phyloP scores from a whole-genome alignment of 2,329 filamentous ascomycete species.

The Colletotrichum sp. region DNA sequence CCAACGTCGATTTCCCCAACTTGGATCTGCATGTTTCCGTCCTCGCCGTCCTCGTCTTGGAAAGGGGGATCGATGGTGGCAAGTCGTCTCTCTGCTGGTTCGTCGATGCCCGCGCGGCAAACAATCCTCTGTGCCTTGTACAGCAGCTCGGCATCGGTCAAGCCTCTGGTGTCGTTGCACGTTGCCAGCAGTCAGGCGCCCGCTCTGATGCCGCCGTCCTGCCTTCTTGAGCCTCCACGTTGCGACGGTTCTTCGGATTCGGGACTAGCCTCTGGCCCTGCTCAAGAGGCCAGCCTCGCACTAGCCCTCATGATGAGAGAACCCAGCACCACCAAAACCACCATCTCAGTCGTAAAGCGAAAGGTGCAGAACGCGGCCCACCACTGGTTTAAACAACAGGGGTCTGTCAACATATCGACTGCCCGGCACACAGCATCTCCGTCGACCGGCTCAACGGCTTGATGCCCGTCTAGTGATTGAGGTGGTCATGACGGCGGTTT shows the following conservation, averaged over 20 bases:
- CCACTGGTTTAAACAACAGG: not conserved
- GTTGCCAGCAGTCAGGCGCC: not conserved
- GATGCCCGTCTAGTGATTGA: not conserved
- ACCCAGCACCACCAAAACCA: not conserved
- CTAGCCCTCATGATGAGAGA: not conserved
- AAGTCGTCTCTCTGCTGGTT: not conserved
- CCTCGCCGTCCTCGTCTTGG: not conserved
- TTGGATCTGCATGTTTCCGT: constrained; percentile 6
- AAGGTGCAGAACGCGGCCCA: not conserved
- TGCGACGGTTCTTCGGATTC: not conserved
- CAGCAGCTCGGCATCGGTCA: not conserved
- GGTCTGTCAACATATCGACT: not conserved
- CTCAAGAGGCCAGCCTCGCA: not conserved
- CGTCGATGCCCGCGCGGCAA: not conserved
- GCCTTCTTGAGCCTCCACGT: constrained; percentile 11
- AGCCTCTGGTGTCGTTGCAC: not conserved
- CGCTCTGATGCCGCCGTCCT: constrained; percentile 15
- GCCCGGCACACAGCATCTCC: not conserved
- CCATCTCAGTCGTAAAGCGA: not conserved
- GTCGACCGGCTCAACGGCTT: not conserved
- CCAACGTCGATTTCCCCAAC: not conserved
- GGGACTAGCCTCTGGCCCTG: not conserved
- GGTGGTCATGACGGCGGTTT: not conserved
- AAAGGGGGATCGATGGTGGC: constrained; percentile 2
- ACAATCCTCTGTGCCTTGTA: not conserved